Evolutionary conservation across 768 basidiomycete species (phyloP), one percentile per base, ranked within the genome.

Genomic region (Ephemerocybe angulata): DNA sequence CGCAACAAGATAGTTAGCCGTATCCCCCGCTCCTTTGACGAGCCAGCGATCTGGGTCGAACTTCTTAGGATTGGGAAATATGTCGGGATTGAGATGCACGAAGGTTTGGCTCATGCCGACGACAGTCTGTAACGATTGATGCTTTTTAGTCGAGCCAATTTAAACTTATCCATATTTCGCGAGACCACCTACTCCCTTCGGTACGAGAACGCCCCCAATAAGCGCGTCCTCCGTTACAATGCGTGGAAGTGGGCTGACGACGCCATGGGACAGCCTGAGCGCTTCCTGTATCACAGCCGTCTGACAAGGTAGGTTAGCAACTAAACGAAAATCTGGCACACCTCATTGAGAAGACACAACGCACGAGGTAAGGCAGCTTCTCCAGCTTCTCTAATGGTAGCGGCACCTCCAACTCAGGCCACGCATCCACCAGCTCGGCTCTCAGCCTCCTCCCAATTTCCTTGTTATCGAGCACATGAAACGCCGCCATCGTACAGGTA

Each of bases 241-340:
- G 28, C 78, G 67, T 15, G 76, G 70, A 33, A 76, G 65, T 4
- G 72, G 70, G 1, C 63, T 70, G 13, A 72, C 66, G 2, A 74
- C 61, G 10, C 76, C 76, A 54, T 72, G 70, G 28, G 70, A 66
- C 58, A 78, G 66, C 24, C 79, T 65, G 37, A 79, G 66, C 0
- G 76, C 69, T 60, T 80, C 78, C 53, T 78, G 78, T 28, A 78
- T 68, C 25, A 79, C 74, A 5, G 76, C 77, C 1, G 73, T 75
- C 79, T 79, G 50, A n/a, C n/a, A n/a, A n/a, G n/a, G n/a, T n/a
- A 38, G 7, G 17, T 13, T 25, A 37, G 15, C 43, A 44, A 44
- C 31, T 29, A 63, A 24, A 22, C n/a, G n/a, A 33, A 6, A 40
- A 15, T 46, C 21, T 53, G 22, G 21, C 15, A 24, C 50, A 15